Conservation (phyloP, 139 green algal species). For the Spirogloea muscicola region DNA sequence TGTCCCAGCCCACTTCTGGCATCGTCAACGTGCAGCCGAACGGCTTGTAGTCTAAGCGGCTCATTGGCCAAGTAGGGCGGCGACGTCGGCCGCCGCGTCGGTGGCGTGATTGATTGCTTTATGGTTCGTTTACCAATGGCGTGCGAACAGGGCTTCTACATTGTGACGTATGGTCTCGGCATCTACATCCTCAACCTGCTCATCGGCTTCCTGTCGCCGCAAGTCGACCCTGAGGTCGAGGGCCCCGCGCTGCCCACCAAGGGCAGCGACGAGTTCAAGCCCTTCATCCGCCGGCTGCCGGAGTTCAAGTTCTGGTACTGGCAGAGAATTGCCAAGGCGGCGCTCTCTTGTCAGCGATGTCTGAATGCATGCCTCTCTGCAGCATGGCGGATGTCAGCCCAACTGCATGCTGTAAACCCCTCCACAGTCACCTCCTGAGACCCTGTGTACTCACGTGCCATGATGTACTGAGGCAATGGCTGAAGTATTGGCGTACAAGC, state of each 20-base stretch:
- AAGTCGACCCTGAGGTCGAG: conserved; percentile 82
- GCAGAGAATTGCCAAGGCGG: too few species aligned
- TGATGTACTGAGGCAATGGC: too few species aligned
- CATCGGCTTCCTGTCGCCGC: conserved; percentile 92
- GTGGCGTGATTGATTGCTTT: neutral
- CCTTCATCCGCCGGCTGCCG: conserved; percentile 91
- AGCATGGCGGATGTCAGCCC: too few species aligned
- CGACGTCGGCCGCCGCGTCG: neutral
- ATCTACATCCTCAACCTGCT: conserved; percentile 99
- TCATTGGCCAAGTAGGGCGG: neutral
- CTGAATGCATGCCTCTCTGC: too few species aligned
- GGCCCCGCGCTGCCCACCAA: conserved; percentile 87
- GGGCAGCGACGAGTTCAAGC: conserved; percentile 89
- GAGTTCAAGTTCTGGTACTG: conserved; percentile 99
- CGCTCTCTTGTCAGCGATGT: neutral
- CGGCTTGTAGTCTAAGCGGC: neutral
- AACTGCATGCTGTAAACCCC: too few species aligned
- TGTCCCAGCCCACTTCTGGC: too few species aligned
- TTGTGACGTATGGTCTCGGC: conserved; percentile 93
- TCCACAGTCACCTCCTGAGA: too few species aligned
- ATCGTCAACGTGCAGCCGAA: neutral
- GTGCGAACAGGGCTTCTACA: conserved; percentile 98
- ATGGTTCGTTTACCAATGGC: too few species aligned
- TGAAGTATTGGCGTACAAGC: too few species aligned
- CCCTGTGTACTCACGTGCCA: too few species aligned